Evolutionary conservation across 1,284 basidiomycete species (phyloP).

Genomic region (Melampsora larici-populina): DNA sequence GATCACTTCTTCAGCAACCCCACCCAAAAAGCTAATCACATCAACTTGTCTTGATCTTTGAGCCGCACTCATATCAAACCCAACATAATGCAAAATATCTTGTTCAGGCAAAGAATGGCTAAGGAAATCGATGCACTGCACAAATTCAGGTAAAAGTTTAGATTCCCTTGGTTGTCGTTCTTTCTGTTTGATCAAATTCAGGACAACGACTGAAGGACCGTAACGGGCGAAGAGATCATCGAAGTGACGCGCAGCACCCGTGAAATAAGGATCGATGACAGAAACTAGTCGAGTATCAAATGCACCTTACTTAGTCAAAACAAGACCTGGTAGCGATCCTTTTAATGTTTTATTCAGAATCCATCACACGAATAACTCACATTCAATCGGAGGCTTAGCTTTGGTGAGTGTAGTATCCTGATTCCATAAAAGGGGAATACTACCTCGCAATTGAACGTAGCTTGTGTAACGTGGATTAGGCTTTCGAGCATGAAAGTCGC

Average conservation of each 20-base stretch:
- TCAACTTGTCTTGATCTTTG: constrained; percentile 85
- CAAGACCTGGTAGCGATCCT: not conserved
- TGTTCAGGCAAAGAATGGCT: constrained; percentile 88
- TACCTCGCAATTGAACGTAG: constrained; percentile 41
- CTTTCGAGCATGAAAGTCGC: constrained; percentile 39
- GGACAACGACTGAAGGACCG: constrained; percentile 81
- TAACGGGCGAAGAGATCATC: constrained; percentile 87
- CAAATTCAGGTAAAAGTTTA: constrained; percentile 88
- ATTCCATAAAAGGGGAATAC: constrained; percentile 43
- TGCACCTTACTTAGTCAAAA: not conserved
- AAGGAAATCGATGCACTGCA: constrained; percentile 84
- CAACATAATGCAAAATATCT: constrained; percentile 83
- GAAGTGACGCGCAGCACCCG: constrained; percentile 88
- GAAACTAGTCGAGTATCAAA: constrained; percentile 62
- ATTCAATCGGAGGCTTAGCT: constrained; percentile 44
- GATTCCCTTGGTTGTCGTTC: constrained; percentile 77
- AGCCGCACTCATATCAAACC: constrained; percentile 85
- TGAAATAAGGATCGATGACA: constrained; percentile 92
- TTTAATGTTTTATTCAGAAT: constrained; percentile 32
- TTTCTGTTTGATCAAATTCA: constrained; percentile 86
- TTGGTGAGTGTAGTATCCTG: constrained; percentile 43
- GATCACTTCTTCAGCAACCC: constrained; percentile 89
- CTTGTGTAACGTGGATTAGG: constrained; percentile 39
- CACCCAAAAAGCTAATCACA: constrained; percentile 91
- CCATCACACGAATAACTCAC: not conserved